Evolutionary conservation across 495 filamentous ascomycete genomes (phyloP), one percentile per base, ranked within the genome.

Genomic region (Apodospora peruviana): DNA sequence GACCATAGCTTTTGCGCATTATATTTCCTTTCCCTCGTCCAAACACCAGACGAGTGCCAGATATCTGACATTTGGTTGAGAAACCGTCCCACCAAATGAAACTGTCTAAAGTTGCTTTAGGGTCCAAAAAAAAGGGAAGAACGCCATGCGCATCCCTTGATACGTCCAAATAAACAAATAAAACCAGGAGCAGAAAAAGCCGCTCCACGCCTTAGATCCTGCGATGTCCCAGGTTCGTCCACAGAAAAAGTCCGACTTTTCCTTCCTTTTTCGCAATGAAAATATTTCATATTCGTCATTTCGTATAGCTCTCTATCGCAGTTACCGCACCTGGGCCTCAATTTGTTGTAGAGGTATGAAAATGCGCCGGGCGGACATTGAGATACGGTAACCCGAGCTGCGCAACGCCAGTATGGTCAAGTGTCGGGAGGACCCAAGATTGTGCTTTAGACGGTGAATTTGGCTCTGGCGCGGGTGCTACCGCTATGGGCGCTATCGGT

Each of bases 381-480:
- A 10, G 2, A n/a, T 11, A 22, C 14, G 23, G 21, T 22, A 2
- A 12, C 7, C 18, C 39, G 10, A 41, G 18, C 39, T 41, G 8
- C 39, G 39, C 14, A 20, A 40, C 8, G 14, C 4, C 14, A 38
- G 16, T 7, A 7, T 14, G 12, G 12, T 17, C 8, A 17, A 16
- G 10, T 17, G 36, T 38, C 36, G 36, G 36, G 35, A 7, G 8
- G 12, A 14, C n/a, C n/a, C n/a, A n/a, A n/a, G n/a, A n/a, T n/a
- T n/a, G 32, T 24, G 9, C 17, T 24, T 35, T 52, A 98, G 53
- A 87, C 91, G 19, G 78, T 77, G 63, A 88, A 88, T 77, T 96
- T 99, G 48, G 94, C 88, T 77, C 93, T 96, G 24, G 93, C 93
- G 50, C 94, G 82, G 11, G 87, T 95, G 73, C 91, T 96, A 45